Evolutionary conservation across 1,284 basidiomycete species (phyloP).

Genomic region (Cutaneotrichosporon spelunceum): DNA sequence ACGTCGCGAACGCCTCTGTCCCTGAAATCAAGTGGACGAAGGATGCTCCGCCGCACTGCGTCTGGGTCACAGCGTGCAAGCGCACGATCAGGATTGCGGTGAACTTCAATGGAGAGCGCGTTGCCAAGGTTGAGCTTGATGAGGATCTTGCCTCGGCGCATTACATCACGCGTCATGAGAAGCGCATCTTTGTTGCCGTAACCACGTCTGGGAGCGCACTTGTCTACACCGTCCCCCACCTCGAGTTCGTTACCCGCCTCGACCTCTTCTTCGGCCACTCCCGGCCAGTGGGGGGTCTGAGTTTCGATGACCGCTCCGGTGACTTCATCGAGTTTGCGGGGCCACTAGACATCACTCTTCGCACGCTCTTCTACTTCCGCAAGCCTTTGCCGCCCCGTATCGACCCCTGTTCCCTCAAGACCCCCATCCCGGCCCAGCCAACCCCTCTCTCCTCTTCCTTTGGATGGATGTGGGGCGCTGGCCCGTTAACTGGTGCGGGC

Average conservation of each 20-base stretch:
- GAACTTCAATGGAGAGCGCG: conserved; percentile 52
- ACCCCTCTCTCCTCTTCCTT: conserved; percentile 37
- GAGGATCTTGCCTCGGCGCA: conserved; percentile 58
- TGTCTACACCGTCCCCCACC: conserved; percentile 66
- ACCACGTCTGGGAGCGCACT: conserved; percentile 59
- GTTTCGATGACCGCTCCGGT: conserved; percentile 49
- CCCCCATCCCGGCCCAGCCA: conserved; percentile 42
- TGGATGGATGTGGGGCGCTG: conserved; percentile 52
- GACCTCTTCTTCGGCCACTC: conserved; percentile 41
- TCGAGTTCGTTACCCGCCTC: conserved; percentile 45
- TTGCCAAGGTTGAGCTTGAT: conserved; percentile 55
- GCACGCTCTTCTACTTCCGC: conserved; percentile 52
- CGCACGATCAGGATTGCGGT: conserved; percentile 46
- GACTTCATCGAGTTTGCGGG: conserved; percentile 50
- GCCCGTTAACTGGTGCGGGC: conserved; percentile 46
- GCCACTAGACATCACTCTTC: conserved; percentile 47
- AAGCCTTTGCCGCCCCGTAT: conserved; percentile 49
- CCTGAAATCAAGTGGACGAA: conserved; percentile 31
- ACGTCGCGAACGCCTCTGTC: conserved; percentile 22
- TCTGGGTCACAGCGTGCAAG: conserved; percentile 53
- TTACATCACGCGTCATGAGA: conserved; percentile 61
- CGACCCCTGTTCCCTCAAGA: conserved; percentile 40
- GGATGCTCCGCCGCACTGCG: conserved; percentile 45
- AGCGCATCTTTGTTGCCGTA: conserved; percentile 61
- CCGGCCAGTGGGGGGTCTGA: conserved; percentile 38